Base-by-base conservation (phyloP, 108 stramenopile species). In the Pseudonitzschia multistriata region DNA sequence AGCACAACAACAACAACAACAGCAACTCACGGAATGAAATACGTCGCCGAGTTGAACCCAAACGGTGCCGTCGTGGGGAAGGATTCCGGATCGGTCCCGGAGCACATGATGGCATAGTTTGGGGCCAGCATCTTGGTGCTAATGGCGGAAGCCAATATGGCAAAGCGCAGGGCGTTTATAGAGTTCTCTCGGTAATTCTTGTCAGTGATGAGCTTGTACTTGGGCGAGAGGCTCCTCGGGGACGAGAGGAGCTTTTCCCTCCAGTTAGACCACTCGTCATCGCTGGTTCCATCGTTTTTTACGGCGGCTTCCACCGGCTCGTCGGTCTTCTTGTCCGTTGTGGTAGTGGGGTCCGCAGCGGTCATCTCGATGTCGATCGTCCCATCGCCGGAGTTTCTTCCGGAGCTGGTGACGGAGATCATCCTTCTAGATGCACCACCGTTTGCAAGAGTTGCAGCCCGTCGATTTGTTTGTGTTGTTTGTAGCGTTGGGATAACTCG, bases 121-220 rank as follows among this genome's bases (percentile, higher is more conserved):
- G 83, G 83, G 30, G 78, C 78, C 33, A 81, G 61, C 71, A 84
- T 72, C 49, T 78, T 81, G 1, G 80, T 79, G 64, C 76, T 83
- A 29, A 83, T 74, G 11, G 83, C 72, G 30, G 63, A 49, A n/a
- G 55, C 28, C 21, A 68, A 33, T 28, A 76, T 66, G 37, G 52
- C 69, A 35, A 83, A 79, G 28, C 74, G 74, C 10, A 83, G 55
- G 15, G 77, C 42, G 54, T 39, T 39, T 8, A 81, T 29, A 34
- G 63, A 66, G 34, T 81, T 62, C 54, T 70, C 5, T 36, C 53
- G 59, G 33, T 60, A 62, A 47, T 73, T 77, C 35, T 74, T 66
- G 37, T 77, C 80, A 5, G 72, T 74, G 53, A 59, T 40, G 64
- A 73, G 66, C 3, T 54, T 31, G 50, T 60, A 67, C 7, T 13